phyloP scores from a whole-genome alignment of 768 basidiomycete genomes.

The Rhodosporidiobolus sp. region DNA sequence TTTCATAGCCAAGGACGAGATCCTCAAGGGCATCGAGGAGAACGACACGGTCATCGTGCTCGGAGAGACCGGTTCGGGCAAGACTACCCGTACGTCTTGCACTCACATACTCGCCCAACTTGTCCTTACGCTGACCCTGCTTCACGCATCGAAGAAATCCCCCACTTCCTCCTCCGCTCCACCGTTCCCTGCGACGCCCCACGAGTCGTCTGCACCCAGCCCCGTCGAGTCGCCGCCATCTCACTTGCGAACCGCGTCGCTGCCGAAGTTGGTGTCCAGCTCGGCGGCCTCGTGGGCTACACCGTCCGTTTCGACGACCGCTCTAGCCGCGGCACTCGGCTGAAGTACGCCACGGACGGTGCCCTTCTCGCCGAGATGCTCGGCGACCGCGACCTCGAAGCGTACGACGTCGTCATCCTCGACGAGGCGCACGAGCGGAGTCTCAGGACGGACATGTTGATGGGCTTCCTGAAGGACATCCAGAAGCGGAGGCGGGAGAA shows the following conservation, averaged over 20 bases:
- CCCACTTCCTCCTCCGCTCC: constrained; percentile 87
- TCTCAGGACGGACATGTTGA: constrained; percentile 85
- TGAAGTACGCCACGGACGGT: constrained; percentile 97
- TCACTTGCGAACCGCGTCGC: constrained; percentile 90
- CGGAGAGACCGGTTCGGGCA: constrained; percentile 96
- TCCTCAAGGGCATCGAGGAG: constrained; percentile 67
- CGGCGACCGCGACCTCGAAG: constrained; percentile 67
- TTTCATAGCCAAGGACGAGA: constrained; percentile 64
- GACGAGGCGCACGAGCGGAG: constrained; percentile 98
- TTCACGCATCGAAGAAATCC: constrained; percentile 66
- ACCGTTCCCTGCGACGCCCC: constrained; percentile 53
- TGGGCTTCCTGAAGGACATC: constrained; percentile 83
- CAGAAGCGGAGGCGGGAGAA: constrained; percentile 61
- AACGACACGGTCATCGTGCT: constrained; percentile 85
- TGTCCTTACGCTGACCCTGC: not conserved
- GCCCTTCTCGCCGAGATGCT: constrained; percentile 94
- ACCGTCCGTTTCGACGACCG: constrained; percentile 93
- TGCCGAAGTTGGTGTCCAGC: constrained; percentile 65
- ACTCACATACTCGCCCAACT: not conserved
- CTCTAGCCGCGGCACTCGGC: constrained; percentile 63
- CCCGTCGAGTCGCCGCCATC: constrained; percentile 89
- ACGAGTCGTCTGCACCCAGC: constrained; percentile 84
- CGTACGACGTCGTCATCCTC: constrained; percentile 83
- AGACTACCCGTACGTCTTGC: constrained; percentile 82
- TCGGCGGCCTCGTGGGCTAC: constrained; percentile 85